Evolutionary conservation across 2,329 filamentous ascomycete species (phyloP), one percentile per base, ranked within the genome.

Genomic region (Epichloe uncinata): DNA sequence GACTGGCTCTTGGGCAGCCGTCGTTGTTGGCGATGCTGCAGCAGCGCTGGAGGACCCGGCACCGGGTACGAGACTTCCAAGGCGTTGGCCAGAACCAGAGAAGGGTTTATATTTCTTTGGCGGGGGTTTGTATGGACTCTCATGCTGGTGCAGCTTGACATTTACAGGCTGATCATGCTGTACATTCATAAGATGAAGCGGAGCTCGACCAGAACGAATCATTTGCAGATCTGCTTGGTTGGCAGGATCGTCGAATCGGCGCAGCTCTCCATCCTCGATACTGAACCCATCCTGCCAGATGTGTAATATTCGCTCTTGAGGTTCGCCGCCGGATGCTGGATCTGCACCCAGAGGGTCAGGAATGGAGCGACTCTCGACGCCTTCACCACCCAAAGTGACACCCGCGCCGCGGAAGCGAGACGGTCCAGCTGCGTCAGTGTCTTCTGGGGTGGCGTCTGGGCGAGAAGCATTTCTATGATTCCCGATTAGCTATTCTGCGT

Each of bases 211-310:
- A 18, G 78, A 75, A 53, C 86, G 80, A 59, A 93, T 93, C 74
- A 89, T 83, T 51, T 80, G 73, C 42, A 93, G 72, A 48, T 85
- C 84, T 46, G 75, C 73, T 33, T 81, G 78, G 62, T 91, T 89
- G 33, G 75, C 75, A 0, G 86, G 85, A 63, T 93, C 86, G 59
- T 90, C 84, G 61, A 87, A 91, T 50, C 85, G 80, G 62, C 78
- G 82, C 37, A 93, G 77, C 44, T 82, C 78, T 30, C 87, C 87
- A 59, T 93, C 85, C 52, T 90, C 87, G 53, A 94, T 81, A 55
- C 85, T 91, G 69, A 93, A 91, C 13, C 87, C 87, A 61, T 94
- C 83, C 41, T 77, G 75, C 87, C 87, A 94, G 42, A 93, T 74
- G 60, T 91, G 87, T 48, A 94, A 73, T 11, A 80, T 77, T 47